Conservation (phyloP, 495 filamentous ascomycete species). For the Gamarada debralockiae region DNA sequence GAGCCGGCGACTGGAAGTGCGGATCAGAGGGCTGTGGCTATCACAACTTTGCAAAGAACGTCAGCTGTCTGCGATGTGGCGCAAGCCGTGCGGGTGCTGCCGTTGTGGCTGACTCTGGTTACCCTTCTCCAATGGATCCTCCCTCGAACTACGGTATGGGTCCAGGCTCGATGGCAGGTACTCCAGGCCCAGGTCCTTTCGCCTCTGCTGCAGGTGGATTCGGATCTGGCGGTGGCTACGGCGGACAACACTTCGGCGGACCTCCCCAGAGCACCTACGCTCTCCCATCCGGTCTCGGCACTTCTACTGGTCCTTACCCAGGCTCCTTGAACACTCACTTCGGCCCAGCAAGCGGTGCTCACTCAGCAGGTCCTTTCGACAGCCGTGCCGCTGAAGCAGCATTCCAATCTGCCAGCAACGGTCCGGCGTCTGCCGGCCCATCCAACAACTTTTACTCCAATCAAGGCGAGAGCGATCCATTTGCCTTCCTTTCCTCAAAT, state of each 20-base stretch:
- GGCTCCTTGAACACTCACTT: slow-evolving; percentile 72
- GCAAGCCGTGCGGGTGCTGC: slow-evolving; percentile 90
- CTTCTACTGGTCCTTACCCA: slow-evolving; percentile 74
- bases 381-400: slow-evolving; percentile 90
- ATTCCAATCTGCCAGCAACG: slow-evolving; percentile 81
- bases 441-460: slow-evolving; percentile 56
- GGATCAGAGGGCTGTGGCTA: slow-evolving; percentile 97
- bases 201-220: slow-evolving; percentile 64
- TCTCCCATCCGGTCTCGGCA: slow-evolving; percentile 84
- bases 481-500: slow-evolving; percentile 82
- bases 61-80: slow-evolving; percentile 93
- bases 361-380: slow-evolving; percentile 87
- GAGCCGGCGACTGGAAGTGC: slow-evolving; percentile 98
- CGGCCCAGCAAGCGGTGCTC: slow-evolving; percentile 58
- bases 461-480: slow-evolving; percentile 70
- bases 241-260: slow-evolving; percentile 80
- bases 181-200: slow-evolving; percentile 80
- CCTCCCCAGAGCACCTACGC: slow-evolving; percentile 89
- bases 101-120: slow-evolving; percentile 89
- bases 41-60: slow-evolving; percentile 99
- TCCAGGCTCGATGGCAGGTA: slow-evolving; percentile 78
- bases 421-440: slow-evolving; percentile 59
- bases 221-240: slow-evolving; percentile 69
- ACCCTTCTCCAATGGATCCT: slow-evolving; percentile 85
- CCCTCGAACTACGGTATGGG: slow-evolving; percentile 73